Percentiles rank a stretch among this genome's conserved stretches.
Evolutionary conservation across 129 eudicot species (phyloP).

Genomic region (Sambucus nigra): DNA sequence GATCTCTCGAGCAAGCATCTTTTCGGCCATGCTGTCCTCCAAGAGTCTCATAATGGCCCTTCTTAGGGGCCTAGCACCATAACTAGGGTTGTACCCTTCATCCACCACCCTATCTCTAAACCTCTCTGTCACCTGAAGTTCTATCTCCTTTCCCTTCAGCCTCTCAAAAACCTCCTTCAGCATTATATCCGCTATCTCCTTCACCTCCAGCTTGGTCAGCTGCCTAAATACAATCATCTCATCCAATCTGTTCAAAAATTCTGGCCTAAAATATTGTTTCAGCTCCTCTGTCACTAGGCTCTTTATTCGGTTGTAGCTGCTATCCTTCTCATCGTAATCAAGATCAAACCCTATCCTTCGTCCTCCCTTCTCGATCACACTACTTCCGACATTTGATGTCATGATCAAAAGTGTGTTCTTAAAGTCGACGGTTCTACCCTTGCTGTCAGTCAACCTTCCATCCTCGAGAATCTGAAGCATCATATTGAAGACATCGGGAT

Average conservation of each 20-base stretch:
- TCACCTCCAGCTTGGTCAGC: constrained; percentile 68
- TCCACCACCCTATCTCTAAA: constrained; percentile 73
- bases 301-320: constrained; percentile 68
- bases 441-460: constrained; percentile 83
- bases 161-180: constrained; percentile 76
- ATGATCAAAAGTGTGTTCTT: constrained; percentile 83
- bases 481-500: constrained; percentile 84
- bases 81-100: constrained; percentile 75
- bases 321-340: constrained; percentile 69
- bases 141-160: constrained; percentile 50
- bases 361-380: constrained; percentile 76
- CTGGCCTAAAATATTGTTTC: constrained; percentile 82
- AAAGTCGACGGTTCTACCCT: constrained; percentile 80
- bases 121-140: constrained; percentile 73
- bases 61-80: constrained; percentile 83
- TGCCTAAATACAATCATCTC: constrained; percentile 88
- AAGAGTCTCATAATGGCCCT: constrained; percentile 80
- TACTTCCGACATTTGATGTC: constrained; percentile 88
- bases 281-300: constrained; percentile 67
- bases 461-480: constrained; percentile 94
- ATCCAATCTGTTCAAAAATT: constrained; percentile 78
- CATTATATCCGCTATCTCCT: constrained; percentile 88
- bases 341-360: constrained; percentile 76
- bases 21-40: constrained; percentile 93
- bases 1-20: constrained; percentile 75